Evolutionary conservation across 495 filamentous ascomycete species (phyloP).

Genomic region (Penicillium coffeae): DNA sequence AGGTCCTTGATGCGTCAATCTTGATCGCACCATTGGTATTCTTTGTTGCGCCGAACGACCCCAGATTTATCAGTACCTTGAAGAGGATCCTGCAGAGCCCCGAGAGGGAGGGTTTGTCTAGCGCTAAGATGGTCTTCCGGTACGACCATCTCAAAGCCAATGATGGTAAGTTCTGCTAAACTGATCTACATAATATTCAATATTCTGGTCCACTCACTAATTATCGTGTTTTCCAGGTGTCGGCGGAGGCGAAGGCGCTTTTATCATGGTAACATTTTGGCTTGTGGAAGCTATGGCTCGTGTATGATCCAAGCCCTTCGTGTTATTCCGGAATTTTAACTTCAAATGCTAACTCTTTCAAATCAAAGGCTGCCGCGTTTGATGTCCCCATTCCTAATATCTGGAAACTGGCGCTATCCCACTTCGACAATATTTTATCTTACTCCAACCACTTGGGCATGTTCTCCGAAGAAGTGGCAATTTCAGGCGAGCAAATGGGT

Average conservation of each 20-base stretch:
- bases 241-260: conserved; percentile 68
- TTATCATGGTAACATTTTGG: conserved; percentile 78
- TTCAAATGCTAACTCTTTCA: not conserved
- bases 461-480: conserved; percentile 72
- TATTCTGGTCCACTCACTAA: too few relatives aligned
- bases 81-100: conserved; percentile 62
- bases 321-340: not conserved
- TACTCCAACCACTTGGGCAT: conserved; percentile 71
- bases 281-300: conserved; percentile 71
- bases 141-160: conserved; percentile 63
- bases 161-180: conserved; percentile 53
- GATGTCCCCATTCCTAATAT: conserved; percentile 63
- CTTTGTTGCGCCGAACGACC: conserved; percentile 71
- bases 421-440: conserved; percentile 70
- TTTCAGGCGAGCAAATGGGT: conserved; percentile 66
- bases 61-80: conserved; percentile 64
- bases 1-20: conserved; percentile 65
- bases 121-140: conserved; percentile 65
- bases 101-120: conserved; percentile 68
- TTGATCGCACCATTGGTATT: conserved; percentile 71
- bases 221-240: conserved; percentile 52
- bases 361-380: conserved; percentile 33
- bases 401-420: conserved; percentile 55
- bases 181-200: too few relatives aligned
- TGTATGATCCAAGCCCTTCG: conserved; percentile 27